Evolutionary conservation across 192 early-diverging fungal genomes (phyloP), one percentile per base, ranked within the genome.

Genomic region (Podila epigama): DNA sequence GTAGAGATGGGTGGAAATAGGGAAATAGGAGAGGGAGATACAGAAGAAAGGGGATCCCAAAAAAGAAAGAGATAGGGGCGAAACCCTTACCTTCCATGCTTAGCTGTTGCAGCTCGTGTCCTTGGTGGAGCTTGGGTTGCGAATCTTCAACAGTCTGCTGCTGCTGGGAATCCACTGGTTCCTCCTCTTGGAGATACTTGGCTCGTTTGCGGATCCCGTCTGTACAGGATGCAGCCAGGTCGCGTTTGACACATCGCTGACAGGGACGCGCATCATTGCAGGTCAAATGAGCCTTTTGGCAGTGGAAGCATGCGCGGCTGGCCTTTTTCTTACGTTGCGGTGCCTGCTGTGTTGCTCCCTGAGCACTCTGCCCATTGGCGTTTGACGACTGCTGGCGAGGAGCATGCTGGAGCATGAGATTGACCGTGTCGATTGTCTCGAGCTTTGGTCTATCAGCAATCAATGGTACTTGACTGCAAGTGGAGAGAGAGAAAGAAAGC

Each of bases 161-260:
- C 71, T 75, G 71, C 71, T 75, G 71, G 58, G 71, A 60, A 15
- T 75, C 65, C 53, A 83, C 68, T n/a, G 75, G n/a, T n/a, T n/a
- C n/a, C n/a, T n/a, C 69, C 54, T 92, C 93, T 58, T 91, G 84
- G 52, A 96, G 81, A 63, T 98, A 97, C 83, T 98, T 98, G 36
- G 95, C 94, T 79, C 90, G 93, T 64, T 96, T 98, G 53, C 95
- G 86, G n/a, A 84, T 79, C 15, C 94, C 94, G 64, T 97, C 95
- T 2, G 89, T 85, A 63, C 96, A 96, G 20, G 91, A 87, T 35
- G 60, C 83, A 8, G 81, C 88, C 25, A 94, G 77, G 40, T 92
- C 94, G 53, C 90, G 81, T 81, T 95, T 97, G 16, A 93, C 84
- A 68, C 96, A 98, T 0, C 95, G 90, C 33, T 85, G 84, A 63